Conservation (phyloP, 805 yeast species). For the Clavispora phyllophila region DNA sequence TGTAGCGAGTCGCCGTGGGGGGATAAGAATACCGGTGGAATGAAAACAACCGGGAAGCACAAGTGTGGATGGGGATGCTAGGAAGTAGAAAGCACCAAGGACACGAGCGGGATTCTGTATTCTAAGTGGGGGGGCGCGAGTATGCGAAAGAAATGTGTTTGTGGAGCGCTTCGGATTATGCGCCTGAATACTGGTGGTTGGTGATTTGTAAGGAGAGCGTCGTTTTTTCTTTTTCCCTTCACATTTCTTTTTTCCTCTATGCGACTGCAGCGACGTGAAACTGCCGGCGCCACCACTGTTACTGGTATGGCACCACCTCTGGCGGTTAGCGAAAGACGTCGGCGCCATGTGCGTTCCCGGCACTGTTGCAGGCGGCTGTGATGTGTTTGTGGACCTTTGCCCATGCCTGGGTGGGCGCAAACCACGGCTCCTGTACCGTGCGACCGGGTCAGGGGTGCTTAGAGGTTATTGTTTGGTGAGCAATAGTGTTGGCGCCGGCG, state of each 20-base stretch:
- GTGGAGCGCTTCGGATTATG: not conserved
- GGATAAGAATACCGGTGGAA: not conserved
- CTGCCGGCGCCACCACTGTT: not conserved
- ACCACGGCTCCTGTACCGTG: not conserved
- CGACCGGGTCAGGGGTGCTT: not conserved
- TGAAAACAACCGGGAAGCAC: not conserved
- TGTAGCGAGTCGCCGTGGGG: conserved; percentile 1
- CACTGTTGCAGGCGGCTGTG: too few relatives aligned
- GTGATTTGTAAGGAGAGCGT: not conserved
- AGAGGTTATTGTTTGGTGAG: not conserved
- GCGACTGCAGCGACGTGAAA: not conserved
- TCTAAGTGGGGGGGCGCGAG: not conserved
- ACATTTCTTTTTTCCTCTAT: not conserved
- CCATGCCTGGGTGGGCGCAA: too few relatives aligned
- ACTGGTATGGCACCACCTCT: too few relatives aligned
- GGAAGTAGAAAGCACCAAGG: not conserved
- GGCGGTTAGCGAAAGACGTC: too few relatives aligned
- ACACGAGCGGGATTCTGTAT: not conserved
- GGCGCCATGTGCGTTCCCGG: too few relatives aligned
- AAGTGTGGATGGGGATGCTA: not conserved
- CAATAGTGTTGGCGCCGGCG: too few relatives aligned
- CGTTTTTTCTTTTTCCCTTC: not conserved
- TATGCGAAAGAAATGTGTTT: not conserved
- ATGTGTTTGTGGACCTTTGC: too few relatives aligned
- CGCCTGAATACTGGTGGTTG: not conserved